Conservation (phyloP, 2,329 filamentous ascomycete genomes). For the Acephala macrosclerotiorum region DNA sequence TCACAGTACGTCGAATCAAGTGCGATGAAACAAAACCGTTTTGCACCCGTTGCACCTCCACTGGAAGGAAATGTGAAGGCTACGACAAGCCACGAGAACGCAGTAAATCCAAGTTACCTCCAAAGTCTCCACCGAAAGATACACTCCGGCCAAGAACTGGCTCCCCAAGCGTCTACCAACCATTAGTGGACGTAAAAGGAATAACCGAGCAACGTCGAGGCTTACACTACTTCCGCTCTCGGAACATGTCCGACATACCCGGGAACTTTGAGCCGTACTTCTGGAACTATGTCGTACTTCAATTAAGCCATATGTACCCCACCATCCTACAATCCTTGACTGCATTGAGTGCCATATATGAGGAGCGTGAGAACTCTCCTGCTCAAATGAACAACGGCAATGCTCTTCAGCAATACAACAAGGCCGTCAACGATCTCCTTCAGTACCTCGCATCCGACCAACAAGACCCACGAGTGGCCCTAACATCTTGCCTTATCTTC, state of each 20-base stretch:
- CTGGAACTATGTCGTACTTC: conserved; percentile 25
- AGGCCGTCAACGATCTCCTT: conserved; percentile 21
- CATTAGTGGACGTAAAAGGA: conserved; percentile 19
- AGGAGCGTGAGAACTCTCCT: conserved; percentile 13
- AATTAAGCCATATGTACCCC: conserved; percentile 25
- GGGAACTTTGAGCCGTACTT: conserved; percentile 33
- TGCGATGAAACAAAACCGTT: conserved; percentile 17
- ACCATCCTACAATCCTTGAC: conserved; percentile 22
- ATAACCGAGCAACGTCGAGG: conserved; percentile 25
- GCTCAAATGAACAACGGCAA: conserved; percentile 33
- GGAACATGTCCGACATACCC: conserved; percentile 27
- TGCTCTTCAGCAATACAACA: conserved; percentile 26
- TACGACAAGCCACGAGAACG: conserved; percentile 1
- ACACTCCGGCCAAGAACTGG: not conserved
- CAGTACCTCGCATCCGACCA: conserved; percentile 20
- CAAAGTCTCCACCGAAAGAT: conserved; percentile 1
- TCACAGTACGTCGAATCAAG: conserved; percentile 16
- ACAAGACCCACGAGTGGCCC: conserved; percentile 17
- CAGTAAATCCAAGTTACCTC: not conserved
- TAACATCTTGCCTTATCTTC: conserved; percentile 30
- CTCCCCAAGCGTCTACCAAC: not conserved
- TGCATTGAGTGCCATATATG: conserved; percentile 27
- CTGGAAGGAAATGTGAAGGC: conserved; percentile 17
- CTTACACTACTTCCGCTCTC: conserved; percentile 34
- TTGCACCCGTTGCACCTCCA: conserved; percentile 14